Base-by-base conservation (phyloP, 208 protist genomes). In the Strigomonas galati region DNA sequence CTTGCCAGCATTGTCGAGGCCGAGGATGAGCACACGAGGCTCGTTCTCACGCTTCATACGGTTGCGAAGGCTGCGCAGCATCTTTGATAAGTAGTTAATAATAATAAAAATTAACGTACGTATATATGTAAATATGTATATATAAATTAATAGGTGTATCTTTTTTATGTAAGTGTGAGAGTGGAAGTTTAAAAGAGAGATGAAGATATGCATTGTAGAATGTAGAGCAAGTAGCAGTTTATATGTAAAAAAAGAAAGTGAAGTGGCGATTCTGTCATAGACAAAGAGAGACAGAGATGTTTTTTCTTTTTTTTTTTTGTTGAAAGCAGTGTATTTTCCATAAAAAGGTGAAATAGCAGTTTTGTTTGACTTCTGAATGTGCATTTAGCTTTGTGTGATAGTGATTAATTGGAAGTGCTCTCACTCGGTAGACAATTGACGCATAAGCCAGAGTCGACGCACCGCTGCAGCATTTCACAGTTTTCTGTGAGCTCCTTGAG, bases 1-100 rank as follows among this genome's bases (percentile, higher is more conserved):
- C 80, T 99, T 99, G 51, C 98, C 98, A 2, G 98, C 97, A 49
- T 97, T 98, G 71, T 98, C 95, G 7, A 98, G 78, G 19, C 95
- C 95, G 21, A 98, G 80, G 60, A 98, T 98, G 28, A 98, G 81
- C 37, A 98, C 93, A 40, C 96, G 86, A 35, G 95, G 88, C 75
- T 97, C 94, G 58, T 95, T 94, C 53, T 89, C 79, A 27, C 91
- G 88, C 79, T 94, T 96, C 71, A 92, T 89, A 46, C 91, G 87
- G 65, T 85, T 94, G 40, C 91, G 91, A 30, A 96, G 76, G 61
- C 85, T 76, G 43, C 79, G 82, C 17, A 96, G 79, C 91, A 96
- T 96, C 17, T 21, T 71, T 62, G 27, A 51, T 3, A 31, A 55
- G 19, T 49, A 56, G 10, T 43, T 19, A 51, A 27, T 24, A 12